Percentiles rank a stretch among this genome's conserved stretches.
phyloP scores from a whole-genome alignment of 2,329 filamentous ascomycete genomes.

The Dactylellina leptospora region DNA sequence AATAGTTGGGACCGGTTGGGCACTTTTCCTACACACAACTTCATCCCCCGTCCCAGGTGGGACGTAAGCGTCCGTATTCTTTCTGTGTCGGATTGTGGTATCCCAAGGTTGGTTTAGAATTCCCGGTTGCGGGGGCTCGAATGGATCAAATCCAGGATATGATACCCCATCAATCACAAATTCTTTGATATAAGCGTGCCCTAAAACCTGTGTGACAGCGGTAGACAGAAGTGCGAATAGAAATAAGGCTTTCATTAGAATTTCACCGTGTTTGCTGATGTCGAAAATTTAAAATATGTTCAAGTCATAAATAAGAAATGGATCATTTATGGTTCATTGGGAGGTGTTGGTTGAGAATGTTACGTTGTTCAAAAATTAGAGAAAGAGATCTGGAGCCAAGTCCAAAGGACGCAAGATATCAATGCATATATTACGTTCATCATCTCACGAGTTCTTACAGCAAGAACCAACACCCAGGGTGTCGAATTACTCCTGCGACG shows the following conservation, averaged over 20 bases:
- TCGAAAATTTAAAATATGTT: neutral
- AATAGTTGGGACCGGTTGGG: constrained; percentile 10
- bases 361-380: neutral
- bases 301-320: neutral
- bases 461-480: neutral
- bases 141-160: constrained; percentile 20
- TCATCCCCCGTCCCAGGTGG: constrained; percentile 9
- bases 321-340: neutral
- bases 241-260: neutral
- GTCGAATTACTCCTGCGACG: neutral
- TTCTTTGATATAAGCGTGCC: constrained; percentile 13
- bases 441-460: neutral
- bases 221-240: neutral
- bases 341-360: neutral
- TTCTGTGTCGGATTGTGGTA: constrained; percentile 9
- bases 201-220: neutral
- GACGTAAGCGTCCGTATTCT: constrained; percentile 13
- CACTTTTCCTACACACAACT: constrained; percentile 11
- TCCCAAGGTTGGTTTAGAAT: constrained; percentile 22
- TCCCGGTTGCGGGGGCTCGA: constrained; percentile 12
- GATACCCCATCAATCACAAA: constrained; percentile 9
- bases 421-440: neutral
- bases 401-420: neutral
- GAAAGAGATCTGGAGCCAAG: neutral
- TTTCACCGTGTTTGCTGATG: neutral